Evolutionary conservation across 306 rosid genomes (phyloP).

Genomic region (Trifolium subterraneum): DNA sequence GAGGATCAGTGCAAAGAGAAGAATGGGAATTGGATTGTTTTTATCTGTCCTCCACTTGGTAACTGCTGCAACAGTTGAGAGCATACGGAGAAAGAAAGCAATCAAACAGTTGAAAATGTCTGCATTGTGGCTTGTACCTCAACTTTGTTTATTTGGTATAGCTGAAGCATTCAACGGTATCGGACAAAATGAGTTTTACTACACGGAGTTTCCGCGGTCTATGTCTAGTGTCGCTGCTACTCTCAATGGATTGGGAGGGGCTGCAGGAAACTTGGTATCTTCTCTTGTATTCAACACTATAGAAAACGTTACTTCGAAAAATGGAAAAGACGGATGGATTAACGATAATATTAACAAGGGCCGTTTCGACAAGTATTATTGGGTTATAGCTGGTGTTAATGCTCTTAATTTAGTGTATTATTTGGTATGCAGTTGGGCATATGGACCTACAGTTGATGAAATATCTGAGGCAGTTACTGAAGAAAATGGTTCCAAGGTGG

Average conservation of each 20-base stretch:
- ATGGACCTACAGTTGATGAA: conserved; percentile 58
- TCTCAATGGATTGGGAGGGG: conserved; percentile 57
- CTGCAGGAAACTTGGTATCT: conserved; percentile 57
- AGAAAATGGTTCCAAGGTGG: conserved; percentile 33
- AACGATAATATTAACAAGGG: conserved; percentile 59
- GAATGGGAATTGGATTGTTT: conserved; percentile 68
- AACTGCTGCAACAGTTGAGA: conserved; percentile 55
- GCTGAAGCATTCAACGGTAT: conserved; percentile 70
- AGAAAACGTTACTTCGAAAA: conserved; percentile 55
- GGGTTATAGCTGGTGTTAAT: conserved; percentile 53
- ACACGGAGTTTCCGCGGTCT: conserved; percentile 63
- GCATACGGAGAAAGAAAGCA: conserved; percentile 49
- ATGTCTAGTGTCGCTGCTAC: conserved; percentile 66
- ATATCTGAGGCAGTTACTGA: neutral
- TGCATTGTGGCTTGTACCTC: conserved; percentile 67
- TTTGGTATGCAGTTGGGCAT: conserved; percentile 66
- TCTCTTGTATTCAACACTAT: conserved; percentile 48
- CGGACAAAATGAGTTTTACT: conserved; percentile 73
- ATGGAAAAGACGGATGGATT: conserved; percentile 68
- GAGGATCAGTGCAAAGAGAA: conserved; percentile 47
- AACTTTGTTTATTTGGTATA: conserved; percentile 58
- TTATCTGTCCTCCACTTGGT: conserved; percentile 49
- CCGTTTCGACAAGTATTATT: conserved; percentile 60
- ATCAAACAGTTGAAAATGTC: conserved; percentile 57
- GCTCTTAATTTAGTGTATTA: conserved; percentile 54